A percentile compares a stretch with the other conserved stretches of the same genome.
Conservation (phyloP, 1,284 basidiomycete genomes). For the Boletellus deceptivus region DNA sequence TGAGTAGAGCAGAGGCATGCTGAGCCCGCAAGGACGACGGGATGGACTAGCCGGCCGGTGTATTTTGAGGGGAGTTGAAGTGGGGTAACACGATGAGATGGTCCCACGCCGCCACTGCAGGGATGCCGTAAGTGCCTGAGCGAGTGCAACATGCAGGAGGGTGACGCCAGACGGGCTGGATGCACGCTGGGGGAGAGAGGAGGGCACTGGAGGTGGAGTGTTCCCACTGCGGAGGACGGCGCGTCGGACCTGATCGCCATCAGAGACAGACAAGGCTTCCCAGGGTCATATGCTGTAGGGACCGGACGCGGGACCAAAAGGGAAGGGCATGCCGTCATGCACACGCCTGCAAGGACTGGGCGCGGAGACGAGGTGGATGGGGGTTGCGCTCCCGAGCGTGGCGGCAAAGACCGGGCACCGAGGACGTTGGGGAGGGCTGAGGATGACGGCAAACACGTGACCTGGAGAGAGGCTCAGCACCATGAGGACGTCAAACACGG, state of each 20-base stretch:
- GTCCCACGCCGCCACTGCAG: constrained; percentile 15
- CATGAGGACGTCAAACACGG: constrained; percentile 27
- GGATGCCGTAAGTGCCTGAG: constrained; percentile 25
- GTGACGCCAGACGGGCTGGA: not conserved
- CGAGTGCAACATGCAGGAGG: not conserved
- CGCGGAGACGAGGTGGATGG: no score
- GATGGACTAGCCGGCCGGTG: no score
- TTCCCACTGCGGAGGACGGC: constrained; percentile 4
- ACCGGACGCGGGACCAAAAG: no score
- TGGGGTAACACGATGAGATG: not conserved
- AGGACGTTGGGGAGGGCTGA: not conserved
- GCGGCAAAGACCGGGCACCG: not conserved
- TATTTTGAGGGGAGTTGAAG: no score
- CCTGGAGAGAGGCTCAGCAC: not conserved
- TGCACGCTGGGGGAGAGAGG: no score
- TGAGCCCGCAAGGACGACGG: no score
- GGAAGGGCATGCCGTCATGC: no score
- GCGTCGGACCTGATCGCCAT: constrained; percentile 6
- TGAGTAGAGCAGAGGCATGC: not conserved
- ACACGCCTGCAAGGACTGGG: no score
- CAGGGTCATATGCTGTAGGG: constrained; percentile 8
- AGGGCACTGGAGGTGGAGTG: not conserved
- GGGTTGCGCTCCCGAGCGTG: not conserved
- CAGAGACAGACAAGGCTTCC: constrained; percentile 1
- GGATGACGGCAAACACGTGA: not conserved